phyloP scores from a whole-genome alignment of 805 yeast genomes.

The Candida endomychidarum region DNA sequence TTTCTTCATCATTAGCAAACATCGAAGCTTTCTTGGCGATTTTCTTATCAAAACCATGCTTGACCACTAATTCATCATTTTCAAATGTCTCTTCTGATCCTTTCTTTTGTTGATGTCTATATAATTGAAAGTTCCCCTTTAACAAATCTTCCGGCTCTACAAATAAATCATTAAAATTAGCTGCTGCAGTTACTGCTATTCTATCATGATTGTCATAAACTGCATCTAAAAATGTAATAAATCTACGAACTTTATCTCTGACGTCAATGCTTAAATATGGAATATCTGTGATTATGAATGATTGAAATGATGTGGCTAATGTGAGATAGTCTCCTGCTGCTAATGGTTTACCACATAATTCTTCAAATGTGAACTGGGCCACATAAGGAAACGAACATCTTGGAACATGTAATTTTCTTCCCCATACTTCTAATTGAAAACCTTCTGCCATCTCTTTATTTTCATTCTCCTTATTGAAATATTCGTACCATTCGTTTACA shows the following conservation, averaged over 20 bases:
- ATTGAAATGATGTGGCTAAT: slow-evolving; percentile 69
- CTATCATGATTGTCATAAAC: slow-evolving; percentile 89
- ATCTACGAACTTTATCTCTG: slow-evolving; percentile 84
- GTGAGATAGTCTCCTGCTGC: slow-evolving; percentile 95
- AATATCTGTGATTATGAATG: slow-evolving; percentile 88
- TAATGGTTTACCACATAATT: slow-evolving; percentile 81
- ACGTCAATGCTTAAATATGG: slow-evolving; percentile 78
- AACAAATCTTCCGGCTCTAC: slow-evolving; percentile 73
- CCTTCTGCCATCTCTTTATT: slow-evolving; percentile 20
- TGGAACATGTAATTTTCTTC: slow-evolving; percentile 77
- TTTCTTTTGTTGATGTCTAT: slow-evolving; percentile 40
- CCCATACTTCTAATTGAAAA: slow-evolving; percentile 69
- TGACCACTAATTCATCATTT: slow-evolving; percentile 62
- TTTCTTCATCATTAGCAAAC: slow-evolving; percentile 92
- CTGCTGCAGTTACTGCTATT: slow-evolving; percentile 86
- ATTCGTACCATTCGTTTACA: slow-evolving; percentile 72
- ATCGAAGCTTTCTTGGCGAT: slow-evolving; percentile 69
- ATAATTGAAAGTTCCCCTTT: slow-evolving; percentile 46
- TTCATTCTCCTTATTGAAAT: slow-evolving; percentile 64
- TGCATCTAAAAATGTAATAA: slow-evolving; percentile 93
- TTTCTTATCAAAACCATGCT: slow-evolving; percentile 74
- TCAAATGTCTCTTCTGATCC: slow-evolving; percentile 41
- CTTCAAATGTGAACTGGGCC: slow-evolving; percentile 85
- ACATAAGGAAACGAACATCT: slow-evolving; percentile 72
- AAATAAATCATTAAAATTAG: slow-evolving; percentile 79